Evolutionary conservation across 306 rosid genomes (phyloP), one percentile per base, ranked within the genome.

Genomic region (Citrullus colocynthis): DNA sequence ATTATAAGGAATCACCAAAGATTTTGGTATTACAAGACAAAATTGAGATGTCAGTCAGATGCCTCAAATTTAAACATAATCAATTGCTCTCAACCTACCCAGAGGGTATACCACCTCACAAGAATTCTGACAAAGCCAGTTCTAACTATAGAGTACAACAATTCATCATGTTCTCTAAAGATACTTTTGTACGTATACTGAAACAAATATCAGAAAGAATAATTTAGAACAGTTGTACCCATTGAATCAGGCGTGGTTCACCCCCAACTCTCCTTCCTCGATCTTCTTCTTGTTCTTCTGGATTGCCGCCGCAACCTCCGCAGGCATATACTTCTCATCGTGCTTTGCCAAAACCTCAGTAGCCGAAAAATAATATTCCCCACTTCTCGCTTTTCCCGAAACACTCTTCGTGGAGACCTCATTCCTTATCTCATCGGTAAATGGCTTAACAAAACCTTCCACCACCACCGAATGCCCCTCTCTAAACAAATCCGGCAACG

Each of bases 381-480:
- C 87, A 0, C 65, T 81, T 82, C 97, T 85, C 0, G 99, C 99
- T 82, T 92, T 95, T 37, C 76, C 88, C 0, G 99, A 85, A 2
- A 90, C 92, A 55, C 86, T 86, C 77, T 82, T 88, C 0, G 75
- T 10, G 24, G 99, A 89, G 28, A 77, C 75, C 60, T 89, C 88
- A 6, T 67, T 85, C 61, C 80, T 86, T 36, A 89, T 79, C 73
- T 95, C 93, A 5, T 92, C 97, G 0, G 96, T 84, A 32, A 95
- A 83, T 1, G 97, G 99, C 85, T 88, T 95, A 16, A 95, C 90
- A 48, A 92, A 85, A 17, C 99, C 99, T 78, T 92, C 97, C 6
- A 84, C 97, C 75, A 95, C 97, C 45, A 88, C 97, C 6, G 99
- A 92, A 69, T 95, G 97, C 0, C 99, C 99, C 71, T 95, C 99